Evolutionary conservation across 2,329 filamentous ascomycete genomes (phyloP).

Genomic region (Neonectria faginata): DNA sequence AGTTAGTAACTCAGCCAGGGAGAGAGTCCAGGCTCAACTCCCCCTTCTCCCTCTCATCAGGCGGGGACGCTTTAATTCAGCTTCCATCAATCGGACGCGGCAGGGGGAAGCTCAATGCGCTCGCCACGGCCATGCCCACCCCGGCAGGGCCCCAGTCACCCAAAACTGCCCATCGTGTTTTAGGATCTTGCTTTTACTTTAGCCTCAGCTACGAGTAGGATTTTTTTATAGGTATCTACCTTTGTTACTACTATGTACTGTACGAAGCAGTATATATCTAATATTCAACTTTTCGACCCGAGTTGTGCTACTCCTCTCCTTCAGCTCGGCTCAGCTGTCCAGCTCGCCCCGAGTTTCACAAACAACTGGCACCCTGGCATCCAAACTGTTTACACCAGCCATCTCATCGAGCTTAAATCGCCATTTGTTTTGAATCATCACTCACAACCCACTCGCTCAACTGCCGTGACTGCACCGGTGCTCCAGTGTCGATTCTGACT

Average conservation of each 20-base stretch:
- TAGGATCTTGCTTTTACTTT: conserved; percentile 37
- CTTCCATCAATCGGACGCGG: conserved; percentile 11
- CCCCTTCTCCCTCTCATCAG: conserved; percentile 9
- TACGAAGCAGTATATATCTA: conserved; percentile 10
- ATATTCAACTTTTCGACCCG: neutral
- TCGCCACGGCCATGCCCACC: conserved; percentile 2
- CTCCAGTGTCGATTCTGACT: conserved; percentile 13
- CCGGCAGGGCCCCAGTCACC: conserved; percentile 17
- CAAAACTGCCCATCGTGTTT: conserved; percentile 34
- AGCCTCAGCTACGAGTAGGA: conserved; percentile 29
- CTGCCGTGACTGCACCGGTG: neutral
- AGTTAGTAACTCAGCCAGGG: neutral
- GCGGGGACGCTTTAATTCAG: conserved; percentile 15
- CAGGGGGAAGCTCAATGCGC: conserved; percentile 31
- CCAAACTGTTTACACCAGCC: conserved; percentile 12
- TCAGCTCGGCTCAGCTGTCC: neutral
- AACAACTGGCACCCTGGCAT: conserved; percentile 10
- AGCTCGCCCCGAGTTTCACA: conserved; percentile 9
- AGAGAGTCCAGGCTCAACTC: neutral
- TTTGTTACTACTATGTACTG: conserved; percentile 2
- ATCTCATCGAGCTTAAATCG: conserved; percentile 2
- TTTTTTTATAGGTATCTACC: neutral
- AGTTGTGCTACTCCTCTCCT: conserved; percentile 5
- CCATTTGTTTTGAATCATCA: neutral
- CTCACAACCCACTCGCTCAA: neutral